Evolutionary conservation across 345 rosid species (phyloP), one percentile per base, ranked within the genome.

Genomic region (Boechera divaricarpa): DNA sequence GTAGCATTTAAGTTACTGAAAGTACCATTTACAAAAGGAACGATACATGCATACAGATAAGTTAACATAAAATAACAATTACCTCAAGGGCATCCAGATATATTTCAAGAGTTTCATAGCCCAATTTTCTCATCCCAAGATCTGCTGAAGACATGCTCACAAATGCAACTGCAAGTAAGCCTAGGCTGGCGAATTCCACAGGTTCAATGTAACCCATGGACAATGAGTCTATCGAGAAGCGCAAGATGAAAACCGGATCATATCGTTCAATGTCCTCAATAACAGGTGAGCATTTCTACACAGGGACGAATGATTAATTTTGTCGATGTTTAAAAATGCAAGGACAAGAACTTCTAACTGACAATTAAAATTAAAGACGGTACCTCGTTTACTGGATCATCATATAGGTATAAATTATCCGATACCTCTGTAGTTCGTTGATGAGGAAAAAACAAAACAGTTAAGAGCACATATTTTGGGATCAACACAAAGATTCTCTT

Each of bases 131-230:
- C 77, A 92, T 83, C 77, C 83, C 89, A 62, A 85, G 73, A 82
- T 91, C 94, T 63, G 85, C 91, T 59, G 99, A 92, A 84, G 99
- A 86, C 79, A 86, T 82, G 88, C 96, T 85, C 70, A 75, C 80
- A 84, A 95, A 88, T 24, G 97, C 92, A 77, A 95, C 75, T 33
- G 97, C 94, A 79, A 95, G 94, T 90, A 95, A 81, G 75, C 99
- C 97, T 81, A 89, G 78, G 81, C 90, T 83, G 75, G 94, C 85
- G 79, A 92, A 91, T 76, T 95, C 97, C 53, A 83, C 72, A 32
- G 97, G 91, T 78, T 95, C 98, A 80, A 94, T 70, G 69, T 87
- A 87, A 76, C 89, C 85, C 69, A 39, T 53, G 16, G 89, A 83
- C 79, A 94, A 79, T 51, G 84, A 69, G 73, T 89, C 89, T 73